Base-by-base conservation (phyloP, 805 yeast genomes). In the Candida berthetii region DNA sequence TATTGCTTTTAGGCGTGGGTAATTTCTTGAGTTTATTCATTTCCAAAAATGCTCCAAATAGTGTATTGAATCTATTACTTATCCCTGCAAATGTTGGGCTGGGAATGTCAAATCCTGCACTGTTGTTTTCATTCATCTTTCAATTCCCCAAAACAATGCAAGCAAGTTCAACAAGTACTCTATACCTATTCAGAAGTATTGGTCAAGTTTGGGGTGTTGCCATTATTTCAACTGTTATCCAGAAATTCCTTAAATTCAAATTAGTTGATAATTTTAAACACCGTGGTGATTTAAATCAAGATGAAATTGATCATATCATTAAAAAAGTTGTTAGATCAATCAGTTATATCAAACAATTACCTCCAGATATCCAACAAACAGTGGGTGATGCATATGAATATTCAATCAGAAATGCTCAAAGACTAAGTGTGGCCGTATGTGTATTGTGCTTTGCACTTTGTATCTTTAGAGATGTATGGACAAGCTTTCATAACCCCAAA, bases 191-290 rank as follows among this genome's bases (percentile, higher is more conserved):
- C 53, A 68, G 85, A 55, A 70, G 82, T 10, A 72, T 80, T 3
- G 84, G 84, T 1, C 75, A 82, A 3, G 78, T 83, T 1, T 61
- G 77, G 36, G 85, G 85, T 36, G 78, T 78, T 17, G 68, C 87
- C 0, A 53, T 78, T 16, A 46, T 48, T 13, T 47, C 49, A 22
- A 48, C 43, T 13, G 44, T 46, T 31, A 42, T 48, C 32, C 40
- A 47, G 34, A 34, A 27, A 17, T 25, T 38, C 16, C n/a, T 42
- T 17, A 43, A 28, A 35, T 35, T 11, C 10, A 35, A 45, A 25
- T 33, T 52, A 14, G n/a, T 35, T 1, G 34, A 39, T 3, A 50
- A 45, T n/a, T 46, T 52, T 25, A 37, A 41, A 8, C 32, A 29
- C 11, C 6, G 16, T 6, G 15, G 16, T 9, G 41, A 37, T 16